Conservation (phyloP, 768 basidiomycete species). For the Pholiota microspora region DNA sequence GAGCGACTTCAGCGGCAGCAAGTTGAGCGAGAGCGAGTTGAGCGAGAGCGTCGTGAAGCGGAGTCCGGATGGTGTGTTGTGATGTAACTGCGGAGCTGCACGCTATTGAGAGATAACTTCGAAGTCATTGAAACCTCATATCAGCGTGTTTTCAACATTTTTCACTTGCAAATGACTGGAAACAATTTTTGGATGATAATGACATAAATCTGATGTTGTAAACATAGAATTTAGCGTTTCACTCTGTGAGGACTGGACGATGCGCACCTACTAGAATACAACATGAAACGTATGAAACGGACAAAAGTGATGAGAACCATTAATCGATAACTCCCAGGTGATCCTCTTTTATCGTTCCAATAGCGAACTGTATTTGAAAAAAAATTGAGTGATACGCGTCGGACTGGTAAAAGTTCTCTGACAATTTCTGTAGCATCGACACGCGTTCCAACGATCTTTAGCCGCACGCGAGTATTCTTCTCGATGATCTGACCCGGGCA, state of each 20-base stretch:
- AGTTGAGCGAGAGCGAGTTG: neutral
- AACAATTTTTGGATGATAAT: too few relatives aligned
- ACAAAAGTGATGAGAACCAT: too few relatives aligned
- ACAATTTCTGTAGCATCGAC: slow-evolving; percentile 98
- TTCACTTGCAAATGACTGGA: too few relatives aligned
- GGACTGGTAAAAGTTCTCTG: slow-evolving; percentile 27
- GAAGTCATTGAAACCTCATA: too few relatives aligned
- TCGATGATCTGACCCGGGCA: slow-evolving; percentile 88
- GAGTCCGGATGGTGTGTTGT: slow-evolving; percentile 6
- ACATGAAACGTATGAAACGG: too few relatives aligned
- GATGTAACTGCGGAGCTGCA: slow-evolving; percentile 1
- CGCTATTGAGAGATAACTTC: too few relatives aligned
- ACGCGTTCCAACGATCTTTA: slow-evolving; percentile 98
- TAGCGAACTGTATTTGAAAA: slow-evolving; percentile 69
- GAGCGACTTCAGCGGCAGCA: neutral
- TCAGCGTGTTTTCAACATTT: too few relatives aligned
- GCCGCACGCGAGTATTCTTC: slow-evolving; percentile 86
- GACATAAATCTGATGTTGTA: too few relatives aligned
- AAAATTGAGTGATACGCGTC: neutral
- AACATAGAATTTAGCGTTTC: too few relatives aligned
- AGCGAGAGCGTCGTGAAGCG: neutral
- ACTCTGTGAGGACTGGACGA: too few relatives aligned
- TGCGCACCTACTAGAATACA: too few relatives aligned
- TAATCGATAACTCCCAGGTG: slow-evolving; percentile 91
- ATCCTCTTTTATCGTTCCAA: slow-evolving; percentile 98